phyloP scores from a whole-genome alignment of 1,139 yeast genomes.

The Yamadazyma membranifaciens region DNA sequence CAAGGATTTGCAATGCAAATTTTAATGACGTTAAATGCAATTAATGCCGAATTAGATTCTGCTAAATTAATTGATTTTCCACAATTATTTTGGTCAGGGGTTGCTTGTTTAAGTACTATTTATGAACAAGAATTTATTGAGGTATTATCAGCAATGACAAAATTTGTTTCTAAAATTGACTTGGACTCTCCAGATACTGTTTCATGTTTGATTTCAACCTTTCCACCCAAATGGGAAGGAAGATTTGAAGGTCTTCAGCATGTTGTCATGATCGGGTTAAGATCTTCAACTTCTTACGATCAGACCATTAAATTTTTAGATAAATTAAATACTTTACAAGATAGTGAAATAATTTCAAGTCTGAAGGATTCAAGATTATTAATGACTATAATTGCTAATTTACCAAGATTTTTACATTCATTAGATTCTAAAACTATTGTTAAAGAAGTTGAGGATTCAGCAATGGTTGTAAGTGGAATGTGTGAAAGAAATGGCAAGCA shows the following conservation, averaged over 20 bases:
- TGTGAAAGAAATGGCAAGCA: conserved; percentile 58
- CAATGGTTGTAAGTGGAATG: conserved; percentile 55
- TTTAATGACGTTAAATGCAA: conserved; percentile 89
- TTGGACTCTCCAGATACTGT: conserved; percentile 84
- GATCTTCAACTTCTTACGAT: conserved; percentile 80
- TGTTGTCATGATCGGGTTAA: conserved; percentile 73
- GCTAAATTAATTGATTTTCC: conserved; percentile 84
- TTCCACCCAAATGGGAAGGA: conserved; percentile 97
- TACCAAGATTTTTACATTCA: conserved; percentile 84
- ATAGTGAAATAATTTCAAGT: conserved; percentile 77
- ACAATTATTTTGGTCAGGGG: conserved; percentile 93
- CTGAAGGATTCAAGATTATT: conserved; percentile 62
- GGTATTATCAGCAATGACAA: conserved; percentile 75
- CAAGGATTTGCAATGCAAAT: conserved; percentile 98
- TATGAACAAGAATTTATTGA: conserved; percentile 95
- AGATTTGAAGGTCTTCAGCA: conserved; percentile 85
- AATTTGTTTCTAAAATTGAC: conserved; percentile 83
- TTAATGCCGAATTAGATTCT: conserved; percentile 79
- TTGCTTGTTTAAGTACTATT: conserved; percentile 85
- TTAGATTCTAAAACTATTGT: conserved; percentile 56
- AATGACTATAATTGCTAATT: conserved; percentile 69
- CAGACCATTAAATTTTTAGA: conserved; percentile 74
- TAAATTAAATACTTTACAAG: conserved; percentile 62
- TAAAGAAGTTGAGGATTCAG: conserved; percentile 56
- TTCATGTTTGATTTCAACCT: conserved; percentile 75